Evolutionary conservation across 805 yeast species (phyloP), one percentile per base, ranked within the genome.

Genomic region (Metschnikowia chrysomelidarum): DNA sequence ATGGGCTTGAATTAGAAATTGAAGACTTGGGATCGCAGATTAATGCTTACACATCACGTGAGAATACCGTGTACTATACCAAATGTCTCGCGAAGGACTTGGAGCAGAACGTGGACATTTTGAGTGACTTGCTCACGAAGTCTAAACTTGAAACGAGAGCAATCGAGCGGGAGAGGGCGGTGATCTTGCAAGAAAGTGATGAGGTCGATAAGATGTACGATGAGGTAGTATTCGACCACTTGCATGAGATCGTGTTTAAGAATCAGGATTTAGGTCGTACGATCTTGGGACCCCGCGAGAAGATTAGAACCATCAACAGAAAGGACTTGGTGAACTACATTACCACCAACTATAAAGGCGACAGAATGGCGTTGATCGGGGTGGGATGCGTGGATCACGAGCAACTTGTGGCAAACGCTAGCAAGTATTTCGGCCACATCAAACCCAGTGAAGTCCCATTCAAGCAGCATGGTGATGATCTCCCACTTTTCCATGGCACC

Each of bases 131-230:
- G 48, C 70, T 94, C 46, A 91, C 96, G 11, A 76, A 80, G 59
- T 87, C 96, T 4, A 82, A 77, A 53, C 73, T 93, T 36, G 96
- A 87, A 37, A 78, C 78, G 38, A 56, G 69, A 35, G 96, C 98
- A 21, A 84, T 93, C 34, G 97, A 93, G 62, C 84, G 91, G 53
- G 99, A 93, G 65, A 80, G 98, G 52, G 95, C 91, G 43, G 99
- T 93, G 18, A 93, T 93, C 47, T 78, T 93, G 41, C 85, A 97
- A 60, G 99, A 93, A 66, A 78, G 93, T 50, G 98, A 93, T 63
- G 98, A 93, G 64, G 97, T 93, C 40, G 98, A 91, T 62, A 91
- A 89, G 67, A 88, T 87, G 95, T 87, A 87, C 58, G 98, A 93
- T 60, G 99, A 93, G 62, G 98, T 93, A 23, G 94, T 93, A 7